Evolutionary conservation across 2,329 filamentous ascomycete species (phyloP), one percentile per base, ranked within the genome.

Genomic region (Whalleya microplaca): DNA sequence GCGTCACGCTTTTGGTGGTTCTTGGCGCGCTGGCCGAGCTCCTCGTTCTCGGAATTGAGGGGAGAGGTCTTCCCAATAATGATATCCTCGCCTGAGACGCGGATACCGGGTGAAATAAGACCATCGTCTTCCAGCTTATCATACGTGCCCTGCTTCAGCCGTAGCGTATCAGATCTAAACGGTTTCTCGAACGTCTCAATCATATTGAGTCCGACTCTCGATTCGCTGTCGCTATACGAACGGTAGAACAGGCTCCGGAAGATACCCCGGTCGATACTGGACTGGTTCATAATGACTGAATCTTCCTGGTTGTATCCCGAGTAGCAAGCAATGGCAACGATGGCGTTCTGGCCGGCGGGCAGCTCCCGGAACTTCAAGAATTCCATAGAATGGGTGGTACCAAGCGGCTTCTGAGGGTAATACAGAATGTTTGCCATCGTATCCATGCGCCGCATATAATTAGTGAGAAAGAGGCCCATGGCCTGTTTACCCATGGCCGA

Each of bases 401-500:
- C 95, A 49, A 99, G 83, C 7, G 95, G 95, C 74, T 99, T 99
- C 76, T 99, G 95, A 0, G 95, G 95, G 69, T 99, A 99, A 77
- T 99, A 99, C 3, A 99, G 85, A 72, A 99, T 96, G 68, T 99
- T 99, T 67, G 94, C 90, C 95, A 99, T 99, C 3, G 95, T 99
- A 71, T 99, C 95, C 94, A 99, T 98, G 62, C 95, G 92, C 60
- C 94, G 87, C 41, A 91, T 89, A 75, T 96, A 99, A 73, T 99
- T 99, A 12, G 96, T 99, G 54, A 99, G 82, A 79, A 96, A 97
- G 68, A 98, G 93, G 71, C 96, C 95, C 96, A 99, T 99, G 61
- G 95, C 95, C 84, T 99, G 95, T 78, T 99, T 99, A 80, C 96
- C 95, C 95, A 99, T 99, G 72, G 95, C 95, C 69, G 94, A 97